phyloP scores from a whole-genome alignment of 441 rosid species.

The Euphorbia schlechtendalii region DNA sequence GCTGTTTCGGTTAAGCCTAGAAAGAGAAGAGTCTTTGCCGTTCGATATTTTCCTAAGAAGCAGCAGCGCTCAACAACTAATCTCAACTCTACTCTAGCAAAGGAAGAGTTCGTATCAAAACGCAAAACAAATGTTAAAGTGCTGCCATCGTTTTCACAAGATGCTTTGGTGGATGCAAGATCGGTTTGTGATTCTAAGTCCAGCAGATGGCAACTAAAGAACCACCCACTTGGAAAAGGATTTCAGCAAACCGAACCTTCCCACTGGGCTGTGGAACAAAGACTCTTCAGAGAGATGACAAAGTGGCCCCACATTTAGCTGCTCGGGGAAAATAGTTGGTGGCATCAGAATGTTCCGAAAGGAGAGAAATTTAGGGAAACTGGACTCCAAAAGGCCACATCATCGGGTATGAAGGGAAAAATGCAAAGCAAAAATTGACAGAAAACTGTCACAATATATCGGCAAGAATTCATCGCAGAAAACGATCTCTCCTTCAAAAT shows the following conservation, averaged over 20 bases:
- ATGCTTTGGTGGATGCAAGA: neutral
- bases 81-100: no score
- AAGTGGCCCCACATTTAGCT: neutral
- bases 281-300: neutral
- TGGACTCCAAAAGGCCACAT: neutral
- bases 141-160: neutral
- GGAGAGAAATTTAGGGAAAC: constrained; percentile 3
- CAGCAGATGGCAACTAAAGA: neutral
- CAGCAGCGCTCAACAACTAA: no score
- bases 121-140: neutral
- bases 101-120: neutral
- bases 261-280: constrained; percentile 22
- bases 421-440: neutral
- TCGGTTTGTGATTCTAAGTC: neutral
- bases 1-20: constrained; percentile 1
- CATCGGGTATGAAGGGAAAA: constrained; percentile 2
- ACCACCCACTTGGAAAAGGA: constrained; percentile 12
- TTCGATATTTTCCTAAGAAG: constrained; percentile 22
- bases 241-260: constrained; percentile 15
- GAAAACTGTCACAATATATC: neutral
- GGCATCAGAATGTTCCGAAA: neutral
- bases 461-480: neutral
- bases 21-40: neutral
- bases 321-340: constrained; percentile 1
- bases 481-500: neutral